phyloP scores from a whole-genome alignment of 73 alveolate genomes.

The Halteria grandinella region DNA sequence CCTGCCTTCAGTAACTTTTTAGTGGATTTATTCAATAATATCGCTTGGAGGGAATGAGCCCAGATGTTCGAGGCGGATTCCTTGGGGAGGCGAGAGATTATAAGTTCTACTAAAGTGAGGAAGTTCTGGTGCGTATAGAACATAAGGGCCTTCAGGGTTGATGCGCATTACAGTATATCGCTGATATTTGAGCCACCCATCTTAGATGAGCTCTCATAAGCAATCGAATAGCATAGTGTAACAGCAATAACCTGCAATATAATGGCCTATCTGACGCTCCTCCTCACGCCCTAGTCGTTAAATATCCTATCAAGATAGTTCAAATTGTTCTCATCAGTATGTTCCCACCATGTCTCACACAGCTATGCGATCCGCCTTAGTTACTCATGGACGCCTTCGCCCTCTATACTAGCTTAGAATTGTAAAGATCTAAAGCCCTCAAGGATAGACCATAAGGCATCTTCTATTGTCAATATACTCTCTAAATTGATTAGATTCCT shows the following conservation, averaged over 20 bases:
- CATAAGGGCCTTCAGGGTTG: slow-evolving; percentile 14
- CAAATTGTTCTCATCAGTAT: slow-evolving; percentile 58
- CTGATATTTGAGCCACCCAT: too few species aligned
- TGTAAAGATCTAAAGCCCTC: slow-evolving; percentile 38
- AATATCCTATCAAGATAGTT: slow-evolving; percentile 50
- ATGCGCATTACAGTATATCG: too few species aligned
- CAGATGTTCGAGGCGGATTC: slow-evolving; percentile 31
- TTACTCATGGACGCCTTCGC: too few species aligned
- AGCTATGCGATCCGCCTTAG: slow-evolving; percentile 1
- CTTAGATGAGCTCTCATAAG: too few species aligned
- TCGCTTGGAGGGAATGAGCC: slow-evolving; percentile 53
- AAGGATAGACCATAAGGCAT: slow-evolving; percentile 38
- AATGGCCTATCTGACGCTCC: slow-evolving; percentile 27
- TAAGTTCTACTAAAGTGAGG: slow-evolving; percentile 34
- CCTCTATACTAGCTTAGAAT: slow-evolving; percentile 1
- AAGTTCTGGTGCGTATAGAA: slow-evolving; percentile 53
- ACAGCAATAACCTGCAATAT: slow-evolving; percentile 19
- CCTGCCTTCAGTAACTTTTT: slow-evolving; percentile 34
- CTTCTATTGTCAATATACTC: slow-evolving; percentile 54
- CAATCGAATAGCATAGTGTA: slow-evolving; percentile 24
- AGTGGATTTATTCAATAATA: slow-evolving; percentile 31
- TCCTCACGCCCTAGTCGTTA: slow-evolving; percentile 52
- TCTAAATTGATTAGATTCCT: slow-evolving; percentile 58
- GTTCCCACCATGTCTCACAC: slow-evolving; percentile 74
- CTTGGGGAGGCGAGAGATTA: slow-evolving; percentile 30